These are phyloP conservation scores for Fusarium kyushuense DNA, from an alignment of 2,329 filamentous ascomycete species.

Conservation along the genomic window DNA sequence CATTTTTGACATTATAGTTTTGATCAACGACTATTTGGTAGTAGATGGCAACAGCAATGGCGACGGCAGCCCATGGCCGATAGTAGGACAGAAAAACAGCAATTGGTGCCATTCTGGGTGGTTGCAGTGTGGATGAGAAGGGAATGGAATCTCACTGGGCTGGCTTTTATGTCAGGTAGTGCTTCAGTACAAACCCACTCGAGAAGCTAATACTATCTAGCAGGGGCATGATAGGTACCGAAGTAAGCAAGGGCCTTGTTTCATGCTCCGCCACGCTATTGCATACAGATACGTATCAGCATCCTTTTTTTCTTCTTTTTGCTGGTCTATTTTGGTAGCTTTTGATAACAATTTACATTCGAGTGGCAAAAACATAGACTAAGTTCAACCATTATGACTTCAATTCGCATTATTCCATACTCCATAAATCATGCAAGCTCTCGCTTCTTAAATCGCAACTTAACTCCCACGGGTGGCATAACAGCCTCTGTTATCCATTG, in stretches of 20 bases:
- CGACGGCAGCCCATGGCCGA: conserved; percentile 25
- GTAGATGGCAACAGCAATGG: neutral
- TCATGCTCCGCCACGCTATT: conserved; percentile 6
- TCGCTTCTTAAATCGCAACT: conserved; percentile 33
- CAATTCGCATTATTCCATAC: neutral
- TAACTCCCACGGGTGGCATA: conserved; percentile 38
- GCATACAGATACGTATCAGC: neutral
- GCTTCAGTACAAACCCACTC: conserved; percentile 11
- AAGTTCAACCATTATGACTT: neutral
- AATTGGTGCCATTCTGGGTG: conserved; percentile 14
- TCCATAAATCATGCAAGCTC: neutral
- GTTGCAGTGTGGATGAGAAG: conserved; percentile 1
- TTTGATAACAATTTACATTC: neutral
- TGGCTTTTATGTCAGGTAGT: conserved; percentile 14
- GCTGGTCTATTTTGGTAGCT: neutral
- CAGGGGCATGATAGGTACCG: neutral
- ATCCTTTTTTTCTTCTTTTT: neutral
- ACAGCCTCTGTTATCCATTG: conserved; percentile 40
- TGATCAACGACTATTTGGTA: neutral
- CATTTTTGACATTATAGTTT: conserved; percentile 8
- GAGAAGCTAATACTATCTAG: neutral
- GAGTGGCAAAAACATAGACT: accelerated
- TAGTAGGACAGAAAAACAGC: conserved; percentile 27
- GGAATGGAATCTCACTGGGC: conserved; percentile 11
- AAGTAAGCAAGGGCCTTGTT: conserved; percentile 4